Base-by-base conservation (phyloP, 2,329 filamentous ascomycete genomes). In the Colletotrichum acutatum region DNA sequence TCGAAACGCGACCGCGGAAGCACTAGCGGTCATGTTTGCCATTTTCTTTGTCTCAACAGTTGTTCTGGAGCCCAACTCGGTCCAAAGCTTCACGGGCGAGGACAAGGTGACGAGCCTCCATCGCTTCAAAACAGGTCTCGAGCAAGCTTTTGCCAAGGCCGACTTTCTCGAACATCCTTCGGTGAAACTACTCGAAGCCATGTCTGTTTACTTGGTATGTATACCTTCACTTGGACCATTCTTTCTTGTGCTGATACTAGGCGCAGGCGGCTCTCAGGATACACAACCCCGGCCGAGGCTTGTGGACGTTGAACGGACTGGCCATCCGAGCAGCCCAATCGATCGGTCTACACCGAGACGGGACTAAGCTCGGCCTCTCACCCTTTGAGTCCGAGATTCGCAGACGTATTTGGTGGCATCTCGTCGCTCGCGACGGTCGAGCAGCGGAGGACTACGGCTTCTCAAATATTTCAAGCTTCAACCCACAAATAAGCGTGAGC, bases 371-470 rank as follows among this genome's bases (percentile, higher is more conserved):
- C 1, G 75, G 77, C 68, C 53, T 83, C 7, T 66, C 66, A 54
- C 81, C 76, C 54, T 89, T 85, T 59, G 87, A 91, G 62, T 84
- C 84, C 0, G 86, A 91, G 77, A 84, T 90, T 80, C 83, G 88
- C 6, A 86, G 89, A 52, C 82, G 89, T 56, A 80, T 90, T 5
- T 87, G 87, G 84, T 90, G 87, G 87, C 83, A 87, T 77, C 86
- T 91, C 0, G 85, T 86, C 53, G 84, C 85, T 1, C 82, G 88
- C 0, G 89, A 91, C 68, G 83, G 84, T 3, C 81, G 88, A 60
- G 85, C 87, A 1, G 87, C 86, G 2, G 90, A 91, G 74, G 89
- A 91, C 69, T 88, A 90, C 73, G 90, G 90, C 0, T 75, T 83
- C 11, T 73, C 77, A 34, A 74, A 71, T 37, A 26, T 61, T 16